Base-by-base conservation (phyloP, 2,329 filamentous ascomycete genomes). In the Hymenotorrendiella dingleyae region DNA sequence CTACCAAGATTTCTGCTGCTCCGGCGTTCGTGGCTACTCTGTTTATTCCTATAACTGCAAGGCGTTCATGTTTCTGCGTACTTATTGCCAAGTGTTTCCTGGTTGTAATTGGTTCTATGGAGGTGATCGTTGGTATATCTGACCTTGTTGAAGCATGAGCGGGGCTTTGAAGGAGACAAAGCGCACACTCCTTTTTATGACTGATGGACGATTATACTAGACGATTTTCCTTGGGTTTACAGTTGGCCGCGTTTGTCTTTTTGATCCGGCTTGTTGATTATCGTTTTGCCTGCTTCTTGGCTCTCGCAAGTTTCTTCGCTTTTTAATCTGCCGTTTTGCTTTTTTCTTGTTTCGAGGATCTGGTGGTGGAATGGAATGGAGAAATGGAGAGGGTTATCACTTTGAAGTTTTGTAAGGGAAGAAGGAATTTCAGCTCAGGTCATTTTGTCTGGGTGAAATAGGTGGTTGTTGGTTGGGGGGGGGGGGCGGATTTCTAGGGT, bases 141-240 rank as follows among this genome's bases (percentile, higher is more conserved):
- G 30, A 35, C 24, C 36, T 29, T n/a, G 10, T 40, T 43, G 20
- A 43, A 38, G 29, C 36, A 47, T 22, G 23, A 19, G 39, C 14
- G 17, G 16, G 27, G 29, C 11, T n/a, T 17, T 32, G 44, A 30
- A 34, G 40, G 41, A 23, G 19, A 19, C 8, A 32, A 26, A 29
- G 14, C 11, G 19, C 26, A 54, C 53, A 53, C 50, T 55, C 53
- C 46, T 55, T 56, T 26, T 44, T 51, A 54, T 33, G 53, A 55
- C 43, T 52, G 45, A 57, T 47, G 53, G 45, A 53, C 51, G 50
- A 53, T 49, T 46, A 54, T 50, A 52, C 34, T 52, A 54, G 46
- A 56, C 53, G 53, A 57, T 42, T 57, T 51, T 52, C 47, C 44
- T 57, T 55, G 29, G 35, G 36, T 47, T 17, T 28, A 12, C 16